These are phyloP conservation scores for Apophysomyces variabilis DNA, from an alignment of 371 early-diverging fungal genomes.

Conservation along the genomic window DNA sequence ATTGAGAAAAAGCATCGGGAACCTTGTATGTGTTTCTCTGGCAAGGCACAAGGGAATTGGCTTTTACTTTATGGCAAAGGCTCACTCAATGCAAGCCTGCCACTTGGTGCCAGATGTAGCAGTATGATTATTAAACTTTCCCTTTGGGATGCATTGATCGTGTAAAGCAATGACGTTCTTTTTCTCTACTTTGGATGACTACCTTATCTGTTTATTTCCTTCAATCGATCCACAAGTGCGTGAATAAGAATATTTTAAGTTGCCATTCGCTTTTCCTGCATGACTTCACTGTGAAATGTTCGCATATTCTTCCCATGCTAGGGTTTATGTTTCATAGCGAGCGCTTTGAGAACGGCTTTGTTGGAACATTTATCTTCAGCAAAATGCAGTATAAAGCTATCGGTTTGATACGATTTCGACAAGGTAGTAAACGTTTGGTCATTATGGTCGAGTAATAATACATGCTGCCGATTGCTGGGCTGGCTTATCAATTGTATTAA, in stretches of 20 bases:
- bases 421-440: conserved; percentile 69
- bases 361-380: conserved; percentile 69
- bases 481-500: conserved; percentile 63
- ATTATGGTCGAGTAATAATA: conserved; percentile 54
- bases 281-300: background rate
- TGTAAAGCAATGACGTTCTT: too few relatives aligned
- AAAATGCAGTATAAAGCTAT: conserved; percentile 69
- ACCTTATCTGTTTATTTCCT: too few relatives aligned
- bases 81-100: too few relatives aligned
- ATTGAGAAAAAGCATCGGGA: too few relatives aligned
- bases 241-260: background rate
- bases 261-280: background rate
- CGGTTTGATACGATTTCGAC: conserved; percentile 52
- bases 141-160: too few relatives aligned
- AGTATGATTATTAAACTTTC: too few relatives aligned
- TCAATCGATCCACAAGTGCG: too few relatives aligned
- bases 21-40: too few relatives aligned
- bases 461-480: conserved; percentile 31
- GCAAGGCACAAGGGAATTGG: too few relatives aligned
- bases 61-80: too few relatives aligned
- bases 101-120: too few relatives aligned
- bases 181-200: too few relatives aligned
- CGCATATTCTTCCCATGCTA: conserved; percentile 31
- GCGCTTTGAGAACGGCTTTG: conserved; percentile 57
- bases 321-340: conserved; percentile 39